A percentile compares a stretch with the other conserved stretches of the same genome.
Evolutionary conservation across 2,329 filamentous ascomycete species (phyloP).

Genomic region (Colletotrichum lupini): DNA sequence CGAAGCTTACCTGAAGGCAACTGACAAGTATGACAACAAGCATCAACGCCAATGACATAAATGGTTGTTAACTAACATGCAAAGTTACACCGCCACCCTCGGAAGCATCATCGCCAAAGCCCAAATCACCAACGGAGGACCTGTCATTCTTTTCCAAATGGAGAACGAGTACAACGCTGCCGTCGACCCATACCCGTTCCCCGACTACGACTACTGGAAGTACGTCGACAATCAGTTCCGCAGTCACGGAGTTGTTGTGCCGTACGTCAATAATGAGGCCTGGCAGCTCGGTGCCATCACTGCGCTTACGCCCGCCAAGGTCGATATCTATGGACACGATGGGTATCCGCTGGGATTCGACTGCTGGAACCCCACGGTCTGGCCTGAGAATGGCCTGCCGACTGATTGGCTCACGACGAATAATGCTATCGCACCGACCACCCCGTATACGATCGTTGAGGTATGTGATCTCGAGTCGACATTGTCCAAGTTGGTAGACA

Average conservation of each 20-base stretch:
- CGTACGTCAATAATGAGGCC: slow-evolving; percentile 77
- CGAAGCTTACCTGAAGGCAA: slow-evolving; percentile 68
- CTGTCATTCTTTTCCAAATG: slow-evolving; percentile 76
- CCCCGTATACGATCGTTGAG: slow-evolving; percentile 73
- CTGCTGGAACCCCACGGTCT: slow-evolving; percentile 60
- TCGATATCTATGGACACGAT: slow-evolving; percentile 62
- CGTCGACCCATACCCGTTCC: slow-evolving; percentile 56
- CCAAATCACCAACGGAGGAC: slow-evolving; percentile 81
- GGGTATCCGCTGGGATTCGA: slow-evolving; percentile 58
- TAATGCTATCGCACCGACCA: slow-evolving; percentile 69
- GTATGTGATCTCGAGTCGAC: slow-evolving; percentile 39
- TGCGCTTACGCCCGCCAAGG: slow-evolving; percentile 34
- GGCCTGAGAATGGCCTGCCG: slow-evolving; percentile 68
- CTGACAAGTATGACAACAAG: slow-evolving; percentile 60
- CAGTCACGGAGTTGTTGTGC: slow-evolving; percentile 73
- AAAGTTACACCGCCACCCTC: slow-evolving; percentile 67
- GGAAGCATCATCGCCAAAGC: slow-evolving; percentile 71
- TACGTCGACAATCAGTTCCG: slow-evolving; percentile 73
- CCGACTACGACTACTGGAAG: slow-evolving; percentile 73
- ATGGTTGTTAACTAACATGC: neutral
- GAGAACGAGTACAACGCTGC: slow-evolving; percentile 73
- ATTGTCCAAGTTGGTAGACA: neutral
- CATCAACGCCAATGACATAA: too few species aligned
- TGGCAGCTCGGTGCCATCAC: slow-evolving; percentile 44
- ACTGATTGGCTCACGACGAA: slow-evolving; percentile 68